phyloP scores from a whole-genome alignment of 2,329 filamentous ascomycete genomes.

The Xylariaceae sp. region DNA sequence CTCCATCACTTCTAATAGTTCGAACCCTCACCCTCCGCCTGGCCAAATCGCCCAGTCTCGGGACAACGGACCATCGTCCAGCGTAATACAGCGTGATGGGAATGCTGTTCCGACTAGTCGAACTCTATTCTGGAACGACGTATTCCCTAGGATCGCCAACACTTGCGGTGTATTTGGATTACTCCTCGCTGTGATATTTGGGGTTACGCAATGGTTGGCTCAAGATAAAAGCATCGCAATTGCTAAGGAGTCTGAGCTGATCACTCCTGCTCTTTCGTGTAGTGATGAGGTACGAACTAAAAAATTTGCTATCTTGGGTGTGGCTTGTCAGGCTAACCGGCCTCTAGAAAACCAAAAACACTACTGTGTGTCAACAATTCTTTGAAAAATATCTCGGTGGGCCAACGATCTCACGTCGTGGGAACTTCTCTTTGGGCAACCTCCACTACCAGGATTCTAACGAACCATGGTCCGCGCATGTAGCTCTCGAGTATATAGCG shows the following conservation, averaged over 20 bases:
- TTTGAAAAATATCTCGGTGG: conserved; percentile 16
- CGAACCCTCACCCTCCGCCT: not conserved
- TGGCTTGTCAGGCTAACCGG: not conserved
- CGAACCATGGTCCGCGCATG: not conserved
- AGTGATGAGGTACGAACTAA: conserved; percentile 10
- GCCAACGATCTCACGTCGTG: conserved; percentile 9
- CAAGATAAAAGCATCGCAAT: conserved; percentile 13
- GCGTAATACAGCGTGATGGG: not conserved
- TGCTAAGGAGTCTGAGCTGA: conserved; percentile 16
- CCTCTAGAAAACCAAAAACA: conserved; percentile 3
- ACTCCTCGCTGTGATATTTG: conserved; percentile 8
- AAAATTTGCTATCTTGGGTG: no score
- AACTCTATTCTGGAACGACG: not conserved
- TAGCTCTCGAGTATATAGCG: not conserved
- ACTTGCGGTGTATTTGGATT: conserved; percentile 6
- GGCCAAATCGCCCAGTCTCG: not conserved
- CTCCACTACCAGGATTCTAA: not conserved
- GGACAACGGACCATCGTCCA: not conserved
- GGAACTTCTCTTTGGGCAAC: not conserved
- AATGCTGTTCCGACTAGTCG: not conserved
- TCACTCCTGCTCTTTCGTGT: conserved; percentile 15
- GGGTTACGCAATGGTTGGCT: conserved; percentile 1
- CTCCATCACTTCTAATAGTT: not conserved
- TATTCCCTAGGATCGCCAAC: not conserved
- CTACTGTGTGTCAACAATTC: conserved; percentile 16